Conservation (phyloP, 2,329 filamentous ascomycete genomes). For the Aspergillus brunneoviolaceus region DNA sequence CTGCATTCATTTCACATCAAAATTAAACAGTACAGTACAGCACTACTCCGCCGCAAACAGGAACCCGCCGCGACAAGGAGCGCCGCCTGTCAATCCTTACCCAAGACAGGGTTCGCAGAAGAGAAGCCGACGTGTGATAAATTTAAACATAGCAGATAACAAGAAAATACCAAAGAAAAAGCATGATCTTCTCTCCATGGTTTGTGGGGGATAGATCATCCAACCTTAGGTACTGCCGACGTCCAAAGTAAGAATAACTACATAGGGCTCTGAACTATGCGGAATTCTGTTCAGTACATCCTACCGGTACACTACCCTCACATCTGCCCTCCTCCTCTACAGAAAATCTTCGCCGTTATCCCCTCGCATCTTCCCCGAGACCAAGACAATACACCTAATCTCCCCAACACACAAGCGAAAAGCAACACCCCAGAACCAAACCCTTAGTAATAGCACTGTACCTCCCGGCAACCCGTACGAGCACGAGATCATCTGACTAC, state of each 20-base stretch:
- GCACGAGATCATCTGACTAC: slow-evolving; percentile 6
- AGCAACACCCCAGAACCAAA: neutral
- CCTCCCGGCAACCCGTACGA: neutral
- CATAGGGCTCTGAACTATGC: too few species aligned
- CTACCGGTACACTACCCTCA: neutral
- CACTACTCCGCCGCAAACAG: neutral
- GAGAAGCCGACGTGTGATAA: neutral
- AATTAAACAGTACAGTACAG: neutral
- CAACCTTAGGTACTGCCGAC: neutral
- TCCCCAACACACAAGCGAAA: too few species aligned
- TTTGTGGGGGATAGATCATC: neutral
- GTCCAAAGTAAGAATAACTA: neutral
- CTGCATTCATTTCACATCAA: too few species aligned
- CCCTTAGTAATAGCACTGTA: neutral
- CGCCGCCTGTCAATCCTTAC: slow-evolving; percentile 4
- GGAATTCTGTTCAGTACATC: neutral
- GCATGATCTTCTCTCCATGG: neutral
- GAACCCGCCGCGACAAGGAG: neutral
- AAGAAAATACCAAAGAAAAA: neutral
- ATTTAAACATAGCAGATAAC: neutral
- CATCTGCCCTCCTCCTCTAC: neutral
- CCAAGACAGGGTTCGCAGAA: neutral
- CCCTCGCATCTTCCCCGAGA: too few species aligned
- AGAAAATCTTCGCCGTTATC: neutral
- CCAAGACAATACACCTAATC: too few species aligned